These are phyloP conservation scores for Chimonanthus salicifolius DNA, from an alignment of 164 flowering plant species.

Conservation along the genomic window DNA sequence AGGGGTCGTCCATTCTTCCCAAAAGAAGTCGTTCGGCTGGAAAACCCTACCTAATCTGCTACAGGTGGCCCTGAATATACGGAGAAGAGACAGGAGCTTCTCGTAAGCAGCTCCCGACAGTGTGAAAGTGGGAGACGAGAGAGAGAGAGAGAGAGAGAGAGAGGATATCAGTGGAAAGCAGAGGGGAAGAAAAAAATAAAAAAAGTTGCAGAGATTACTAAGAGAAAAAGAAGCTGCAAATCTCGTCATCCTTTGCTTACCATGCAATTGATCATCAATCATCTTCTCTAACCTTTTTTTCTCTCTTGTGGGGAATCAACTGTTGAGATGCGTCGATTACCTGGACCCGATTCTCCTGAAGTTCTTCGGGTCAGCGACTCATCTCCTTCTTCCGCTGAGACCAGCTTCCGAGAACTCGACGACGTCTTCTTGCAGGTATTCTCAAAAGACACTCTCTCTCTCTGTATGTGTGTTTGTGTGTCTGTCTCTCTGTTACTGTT, in stretches of 20 bases:
- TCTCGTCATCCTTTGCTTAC: not conserved
- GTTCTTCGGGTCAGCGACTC: conserved; percentile 15
- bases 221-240: not conserved
- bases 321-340: not conserved
- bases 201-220: not conserved
- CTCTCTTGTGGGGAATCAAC: not conserved
- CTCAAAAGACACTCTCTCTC: not conserved
- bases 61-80: not conserved
- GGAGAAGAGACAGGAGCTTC: not conserved
- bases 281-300: not conserved
- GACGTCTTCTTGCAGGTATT: conserved; percentile 68
- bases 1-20: too few relatives aligned
- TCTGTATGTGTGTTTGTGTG: not conserved
- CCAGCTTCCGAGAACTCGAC: conserved; percentile 55
- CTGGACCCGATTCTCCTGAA: conserved; percentile 7
- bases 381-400: conserved; percentile 29
- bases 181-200: not conserved
- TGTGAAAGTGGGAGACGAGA: not conserved
- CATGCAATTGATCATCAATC: not conserved
- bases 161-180: not conserved
- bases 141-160: not conserved
- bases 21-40: not conserved
- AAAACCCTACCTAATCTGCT: not conserved
- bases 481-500: not conserved
- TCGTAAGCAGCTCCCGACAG: not conserved